Percentiles rank a stretch among this genome's conserved stretches.
Evolutionary conservation across 2,329 filamentous ascomycete species (phyloP).

Genomic region (Ceratocystis eucalypticola): DNA sequence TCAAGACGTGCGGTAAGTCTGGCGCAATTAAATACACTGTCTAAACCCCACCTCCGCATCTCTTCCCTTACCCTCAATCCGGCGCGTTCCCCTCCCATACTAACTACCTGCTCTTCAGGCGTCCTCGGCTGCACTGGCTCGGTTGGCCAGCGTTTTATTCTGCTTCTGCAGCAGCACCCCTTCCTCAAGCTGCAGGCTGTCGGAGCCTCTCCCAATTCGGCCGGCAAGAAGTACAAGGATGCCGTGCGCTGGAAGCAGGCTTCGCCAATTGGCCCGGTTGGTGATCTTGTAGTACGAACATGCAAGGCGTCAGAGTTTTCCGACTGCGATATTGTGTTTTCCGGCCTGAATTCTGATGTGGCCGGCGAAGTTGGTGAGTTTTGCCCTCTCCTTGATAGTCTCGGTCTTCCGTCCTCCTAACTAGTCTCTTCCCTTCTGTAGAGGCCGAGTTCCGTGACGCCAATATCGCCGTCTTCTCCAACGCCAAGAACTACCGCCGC

Average conservation of each 20-base stretch:
- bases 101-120: slow-evolving; percentile 30
- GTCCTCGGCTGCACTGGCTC: slow-evolving; percentile 88
- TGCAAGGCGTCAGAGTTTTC: slow-evolving; percentile 71
- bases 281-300: slow-evolving; percentile 69
- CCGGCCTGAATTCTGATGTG: slow-evolving; percentile 80
- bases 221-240: slow-evolving; percentile 88
- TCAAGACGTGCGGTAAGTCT: slow-evolving; percentile 45
- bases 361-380: slow-evolving; percentile 73
- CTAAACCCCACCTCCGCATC: not conserved
- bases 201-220: slow-evolving; percentile 77
- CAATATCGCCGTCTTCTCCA: slow-evolving; percentile 86
- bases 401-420: not conserved
- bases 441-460: slow-evolving; percentile 85
- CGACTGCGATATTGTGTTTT: slow-evolving; percentile 89
- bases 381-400: not conserved
- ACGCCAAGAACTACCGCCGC: slow-evolving; percentile 92
- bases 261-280: slow-evolving; percentile 64
- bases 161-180: slow-evolving; percentile 78
- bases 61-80: slow-evolving; percentile 18
- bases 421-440: slow-evolving; percentile 26
- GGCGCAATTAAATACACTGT: not conserved
- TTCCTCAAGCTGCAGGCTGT: slow-evolving; percentile 76
- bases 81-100: not conserved
- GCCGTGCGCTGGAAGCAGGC: slow-evolving; percentile 93
- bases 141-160: slow-evolving; percentile 89